Evolutionary conservation across 2,329 filamentous ascomycete species (phyloP).

Genomic region (Didymellaceae sp.): DNA sequence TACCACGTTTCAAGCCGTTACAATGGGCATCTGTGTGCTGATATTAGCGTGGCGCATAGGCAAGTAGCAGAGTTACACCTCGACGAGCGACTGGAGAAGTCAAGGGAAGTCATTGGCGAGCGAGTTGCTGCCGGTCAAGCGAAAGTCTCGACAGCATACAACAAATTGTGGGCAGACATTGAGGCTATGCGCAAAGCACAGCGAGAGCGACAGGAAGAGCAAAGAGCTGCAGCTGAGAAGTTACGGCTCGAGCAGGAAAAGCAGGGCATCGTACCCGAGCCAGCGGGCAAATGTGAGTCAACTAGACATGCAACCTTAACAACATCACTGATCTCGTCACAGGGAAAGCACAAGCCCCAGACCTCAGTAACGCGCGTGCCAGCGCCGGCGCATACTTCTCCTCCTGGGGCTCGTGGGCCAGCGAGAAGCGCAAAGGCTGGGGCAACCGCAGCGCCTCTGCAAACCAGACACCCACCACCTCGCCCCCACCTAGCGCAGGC

Average conservation of each 20-base stretch:
- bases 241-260: slow-evolving; percentile 23
- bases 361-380: slow-evolving; percentile 50
- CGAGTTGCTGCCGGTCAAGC: slow-evolving; percentile 88
- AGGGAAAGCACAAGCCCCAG: slow-evolving; percentile 50
- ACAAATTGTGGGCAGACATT: slow-evolving; percentile 88
- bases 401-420: slow-evolving; percentile 69
- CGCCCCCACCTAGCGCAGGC: slow-evolving; percentile 25
- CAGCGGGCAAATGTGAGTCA: slow-evolving; percentile 35
- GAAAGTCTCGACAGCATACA: slow-evolving; percentile 86
- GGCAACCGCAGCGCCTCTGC: slow-evolving; percentile 22
- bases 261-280: slow-evolving; percentile 23
- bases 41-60: slow-evolving; percentile 46
- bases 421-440: slow-evolving; percentile 70
- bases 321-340: slow-evolving; percentile 2
- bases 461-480: slow-evolving; percentile 27
- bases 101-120: slow-evolving; percentile 83
- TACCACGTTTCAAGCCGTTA: slow-evolving; percentile 37
- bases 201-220: slow-evolving; percentile 66
- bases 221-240: slow-evolving; percentile 49
- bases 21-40: slow-evolving; percentile 44
- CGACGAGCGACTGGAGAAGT: slow-evolving; percentile 85
- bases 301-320: background rate
- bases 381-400: slow-evolving; percentile 68
- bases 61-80: slow-evolving; percentile 94
- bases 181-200: slow-evolving; percentile 80